Evolutionary conservation across 1,284 basidiomycete species (phyloP), one percentile per base, ranked within the genome.

Genomic region (Irpex sp.): DNA sequence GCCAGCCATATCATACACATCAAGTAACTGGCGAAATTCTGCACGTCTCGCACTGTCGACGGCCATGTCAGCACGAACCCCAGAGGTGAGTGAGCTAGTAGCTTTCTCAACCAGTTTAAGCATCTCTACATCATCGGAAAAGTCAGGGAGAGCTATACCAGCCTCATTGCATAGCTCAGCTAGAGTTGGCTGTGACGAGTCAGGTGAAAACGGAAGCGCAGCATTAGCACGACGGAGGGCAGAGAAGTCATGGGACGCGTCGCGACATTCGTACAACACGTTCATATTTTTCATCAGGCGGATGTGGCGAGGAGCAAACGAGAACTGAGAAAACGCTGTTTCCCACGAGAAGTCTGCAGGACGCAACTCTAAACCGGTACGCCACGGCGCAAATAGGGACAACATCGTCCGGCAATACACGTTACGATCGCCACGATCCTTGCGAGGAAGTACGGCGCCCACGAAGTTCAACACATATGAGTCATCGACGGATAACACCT

Each of bases 351-450:
- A 42, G n/a, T 39, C 33, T 3, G 16, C 16, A 3, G 3, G 1
- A 54, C 70, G 70, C 3, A 76, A 52, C 33, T 75, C 71, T 2
- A 28, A 10, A 1, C 73, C 72, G 16, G 57, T 64, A 14, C 70
- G 47, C 73, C 73, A 76, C 3, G 71, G 72, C 47, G 66, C 67
- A 45, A 75, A 75, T 0, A 76, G 58, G 2, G 68, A 68, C 0
- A 75, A 53, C 73, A 75, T 75, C 3, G 68, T 67, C 2, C 45
- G 21, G 61, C 71, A 74, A 53, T 75, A 77, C 42, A 68, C 67
- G 49, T 75, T 70, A 14, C 66, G 47, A 57, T 75, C 69, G 12
- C 72, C 74, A 52, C 61, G 35, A 66, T 76, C 74, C 9, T 54
- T 23, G 5, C 74, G 42, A 10, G 75, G 76, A 10, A 75, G 54